phyloP scores from a whole-genome alignment of 148 eudicot species.

The Suaeda aralocaspica region DNA sequence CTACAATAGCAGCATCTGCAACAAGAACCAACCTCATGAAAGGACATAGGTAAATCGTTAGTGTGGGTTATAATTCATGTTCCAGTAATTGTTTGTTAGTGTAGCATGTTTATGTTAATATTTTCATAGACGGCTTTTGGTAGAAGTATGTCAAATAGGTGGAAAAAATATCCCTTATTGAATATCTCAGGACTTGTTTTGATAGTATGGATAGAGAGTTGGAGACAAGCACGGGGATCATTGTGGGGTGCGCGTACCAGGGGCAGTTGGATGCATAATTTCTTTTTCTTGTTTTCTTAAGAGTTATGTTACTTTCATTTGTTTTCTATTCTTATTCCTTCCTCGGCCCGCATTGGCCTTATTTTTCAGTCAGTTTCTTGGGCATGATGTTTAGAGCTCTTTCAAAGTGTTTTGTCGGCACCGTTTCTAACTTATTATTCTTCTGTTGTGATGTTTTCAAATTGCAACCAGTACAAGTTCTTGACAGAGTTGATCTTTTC shows the following conservation, averaged over 20 bases:
- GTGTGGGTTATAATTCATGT: background rate
- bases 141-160: background rate
- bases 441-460: no score
- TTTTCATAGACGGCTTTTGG: background rate
- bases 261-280: no score
- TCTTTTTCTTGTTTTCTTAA: no score
- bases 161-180: no score
- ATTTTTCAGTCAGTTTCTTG: background rate
- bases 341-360: background rate
- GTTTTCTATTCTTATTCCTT: background rate
- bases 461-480: no score
- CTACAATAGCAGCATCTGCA: conserved; percentile 20
- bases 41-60: conserved; percentile 18
- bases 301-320: no score
- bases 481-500: no score
- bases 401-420: background rate
- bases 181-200: no score
- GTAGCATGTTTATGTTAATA: background rate
- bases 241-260: no score
- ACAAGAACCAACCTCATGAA: conserved; percentile 10
- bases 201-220: no score
- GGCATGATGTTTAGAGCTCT: background rate
- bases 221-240: no score
- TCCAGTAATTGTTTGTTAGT: background rate
- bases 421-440: no score